Percentiles rank a stretch among this genome's conserved stretches.
Evolutionary conservation across 177 flowering plant species (phyloP).

Genomic region (Vitis hybrid): DNA sequence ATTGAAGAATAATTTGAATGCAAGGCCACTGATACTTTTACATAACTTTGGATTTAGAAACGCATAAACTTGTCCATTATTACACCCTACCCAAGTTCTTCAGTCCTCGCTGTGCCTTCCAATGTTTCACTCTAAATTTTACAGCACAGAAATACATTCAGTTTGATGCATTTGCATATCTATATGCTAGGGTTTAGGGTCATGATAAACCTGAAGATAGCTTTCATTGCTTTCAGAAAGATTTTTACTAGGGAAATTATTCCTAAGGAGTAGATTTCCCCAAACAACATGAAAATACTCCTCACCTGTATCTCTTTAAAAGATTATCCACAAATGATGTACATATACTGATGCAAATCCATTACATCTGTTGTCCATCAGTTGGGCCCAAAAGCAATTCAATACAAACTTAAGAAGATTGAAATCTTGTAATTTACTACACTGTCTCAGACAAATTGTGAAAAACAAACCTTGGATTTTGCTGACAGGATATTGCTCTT

Average conservation of each 20-base stretch:
- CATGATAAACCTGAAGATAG: background rate
- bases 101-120: background rate
- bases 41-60: background rate
- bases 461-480: slow-evolving; percentile 67
- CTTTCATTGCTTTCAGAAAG: background rate
- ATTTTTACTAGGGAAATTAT: background rate
- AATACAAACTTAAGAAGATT: too few relatives aligned
- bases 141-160: background rate
- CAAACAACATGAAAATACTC: background rate
- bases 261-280: background rate
- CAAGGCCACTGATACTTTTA: background rate
- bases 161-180: background rate
- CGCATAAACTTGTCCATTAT: too few relatives aligned
- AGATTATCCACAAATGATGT: background rate
- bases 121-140: background rate
- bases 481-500: slow-evolving; percentile 75
- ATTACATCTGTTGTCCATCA: background rate
- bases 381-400: too few relatives aligned
- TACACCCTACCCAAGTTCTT: background rate
- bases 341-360: background rate
- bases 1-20: background rate
- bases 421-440: too few relatives aligned
- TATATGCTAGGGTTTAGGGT: background rate
- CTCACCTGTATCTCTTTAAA: background rate
- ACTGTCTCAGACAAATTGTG: too few relatives aligned